Percentiles rank a stretch among this genome's conserved stretches.
Conservation (phyloP, 495 filamentous ascomycete species). For the Tuber borchii region DNA sequence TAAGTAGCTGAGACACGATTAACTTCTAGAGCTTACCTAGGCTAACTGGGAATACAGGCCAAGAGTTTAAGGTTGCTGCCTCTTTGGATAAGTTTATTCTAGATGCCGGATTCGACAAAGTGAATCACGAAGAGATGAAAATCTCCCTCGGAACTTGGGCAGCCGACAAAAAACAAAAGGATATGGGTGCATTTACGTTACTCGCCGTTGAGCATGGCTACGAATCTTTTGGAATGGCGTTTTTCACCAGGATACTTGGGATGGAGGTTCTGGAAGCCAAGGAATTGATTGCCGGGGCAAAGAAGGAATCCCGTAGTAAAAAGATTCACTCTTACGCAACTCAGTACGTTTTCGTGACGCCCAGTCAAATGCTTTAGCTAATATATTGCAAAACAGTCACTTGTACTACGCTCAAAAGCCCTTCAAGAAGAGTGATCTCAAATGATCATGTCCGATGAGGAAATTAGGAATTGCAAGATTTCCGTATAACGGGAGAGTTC, state of each 20-base stretch:
- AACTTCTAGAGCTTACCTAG: slow-evolving; percentile 17
- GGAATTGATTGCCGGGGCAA: not conserved
- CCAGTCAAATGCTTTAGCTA: too few species aligned
- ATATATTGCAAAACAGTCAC: slow-evolving; percentile 4
- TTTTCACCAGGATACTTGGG: slow-evolving; percentile 20
- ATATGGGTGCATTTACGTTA: slow-evolving; percentile 23
- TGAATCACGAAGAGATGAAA: slow-evolving; percentile 16
- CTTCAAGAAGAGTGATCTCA: not conserved
- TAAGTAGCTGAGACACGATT: not conserved
- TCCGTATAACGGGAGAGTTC: too few species aligned
- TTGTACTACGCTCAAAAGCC: slow-evolving; percentile 22
- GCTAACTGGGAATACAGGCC: slow-evolving; percentile 18
- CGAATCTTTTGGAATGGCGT: slow-evolving; percentile 27
- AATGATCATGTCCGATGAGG: not conserved
- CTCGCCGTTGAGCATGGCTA: slow-evolving; percentile 23
- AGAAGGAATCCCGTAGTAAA: slow-evolving; percentile 20
- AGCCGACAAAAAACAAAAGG: slow-evolving; percentile 25
- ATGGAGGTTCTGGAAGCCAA: slow-evolving; percentile 19
- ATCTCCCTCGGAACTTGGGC: slow-evolving; percentile 28
- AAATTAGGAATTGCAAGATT: not conserved
- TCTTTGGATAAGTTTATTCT: slow-evolving; percentile 4
- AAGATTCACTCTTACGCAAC: slow-evolving; percentile 25
- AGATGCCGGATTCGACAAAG: slow-evolving; percentile 20
- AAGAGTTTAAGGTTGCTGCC: slow-evolving; percentile 11
- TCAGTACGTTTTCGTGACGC: slow-evolving; percentile 17